Evolutionary conservation across 2,329 filamentous ascomycete genomes (phyloP).

Genomic region (Aspergillus tubingensis): DNA sequence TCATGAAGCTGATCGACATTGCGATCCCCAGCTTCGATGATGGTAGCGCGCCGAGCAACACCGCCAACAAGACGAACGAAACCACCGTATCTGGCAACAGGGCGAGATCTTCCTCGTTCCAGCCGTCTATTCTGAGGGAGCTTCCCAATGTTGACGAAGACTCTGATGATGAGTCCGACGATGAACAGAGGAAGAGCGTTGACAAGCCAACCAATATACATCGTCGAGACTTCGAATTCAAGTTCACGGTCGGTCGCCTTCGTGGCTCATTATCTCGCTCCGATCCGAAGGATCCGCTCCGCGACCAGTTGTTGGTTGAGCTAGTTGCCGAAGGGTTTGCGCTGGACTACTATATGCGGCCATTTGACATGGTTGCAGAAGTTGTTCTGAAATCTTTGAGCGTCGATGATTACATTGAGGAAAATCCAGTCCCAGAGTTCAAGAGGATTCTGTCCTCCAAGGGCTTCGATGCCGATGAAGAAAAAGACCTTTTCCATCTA

Average conservation of each 20-base stretch:
- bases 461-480: constrained; percentile 65
- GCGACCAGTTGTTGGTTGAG: constrained; percentile 83
- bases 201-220: constrained; percentile 68
- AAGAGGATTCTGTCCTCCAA: constrained; percentile 97
- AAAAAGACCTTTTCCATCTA: constrained; percentile 79
- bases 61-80: constrained; percentile 39
- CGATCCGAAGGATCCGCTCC: constrained; percentile 72
- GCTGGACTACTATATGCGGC: constrained; percentile 82
- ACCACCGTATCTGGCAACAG: constrained; percentile 36
- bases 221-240: constrained; percentile 92
- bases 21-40: constrained; percentile 81
- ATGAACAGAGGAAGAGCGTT: constrained; percentile 57
- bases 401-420: constrained; percentile 90
- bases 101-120: constrained; percentile 70
- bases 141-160: constrained; percentile 77
- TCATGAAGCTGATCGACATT: constrained; percentile 96
- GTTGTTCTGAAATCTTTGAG: constrained; percentile 83
- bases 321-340: constrained; percentile 86
- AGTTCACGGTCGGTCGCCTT: constrained; percentile 91
- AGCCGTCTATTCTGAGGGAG: constrained; percentile 69
- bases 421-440: constrained; percentile 84
- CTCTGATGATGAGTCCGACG: constrained; percentile 59
- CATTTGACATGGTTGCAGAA: constrained; percentile 91
- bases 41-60: constrained; percentile 36
- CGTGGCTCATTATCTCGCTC: constrained; percentile 90